Conservation (phyloP, 2,329 filamentous ascomycete species). For the Teratosphaeria pseudoeucalypti region DNA sequence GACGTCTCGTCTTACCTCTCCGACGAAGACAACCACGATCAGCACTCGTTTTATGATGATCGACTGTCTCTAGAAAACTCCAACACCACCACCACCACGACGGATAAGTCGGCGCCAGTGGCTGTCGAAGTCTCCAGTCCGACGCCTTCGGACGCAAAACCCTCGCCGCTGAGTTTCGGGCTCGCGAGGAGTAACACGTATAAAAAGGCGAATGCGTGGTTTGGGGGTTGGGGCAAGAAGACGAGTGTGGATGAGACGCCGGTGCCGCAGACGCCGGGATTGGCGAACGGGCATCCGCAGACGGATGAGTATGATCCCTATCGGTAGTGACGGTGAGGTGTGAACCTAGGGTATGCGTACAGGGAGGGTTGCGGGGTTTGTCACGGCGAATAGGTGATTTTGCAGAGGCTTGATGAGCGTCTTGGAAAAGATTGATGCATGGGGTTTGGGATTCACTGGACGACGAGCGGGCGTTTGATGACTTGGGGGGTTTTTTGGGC, state of each 20-base stretch:
- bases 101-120: neutral
- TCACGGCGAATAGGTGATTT: neutral
- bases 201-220: constrained; percentile 7
- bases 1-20: neutral
- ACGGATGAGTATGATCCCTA: constrained; percentile 10
- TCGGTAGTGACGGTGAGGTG: neutral
- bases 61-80: constrained; percentile 1
- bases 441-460: neutral
- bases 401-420: neutral
- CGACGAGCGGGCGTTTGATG: neutral
- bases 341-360: neutral
- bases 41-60: constrained; percentile 10
- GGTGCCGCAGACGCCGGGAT: neutral
- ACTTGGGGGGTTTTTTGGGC: too few species aligned
- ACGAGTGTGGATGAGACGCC: constrained; percentile 4
- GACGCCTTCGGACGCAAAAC: neutral
- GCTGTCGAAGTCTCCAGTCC: neutral
- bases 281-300: neutral
- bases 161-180: constrained; percentile 5
- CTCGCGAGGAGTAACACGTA: constrained; percentile 4
- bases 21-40: neutral
- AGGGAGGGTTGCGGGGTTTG: neutral
- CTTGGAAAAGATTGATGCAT: neutral
- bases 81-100: neutral
- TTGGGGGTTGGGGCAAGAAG: constrained; percentile 8